phyloP scores from a whole-genome alignment of 2,329 filamentous ascomycete genomes.

The Beauveria caledonica region DNA sequence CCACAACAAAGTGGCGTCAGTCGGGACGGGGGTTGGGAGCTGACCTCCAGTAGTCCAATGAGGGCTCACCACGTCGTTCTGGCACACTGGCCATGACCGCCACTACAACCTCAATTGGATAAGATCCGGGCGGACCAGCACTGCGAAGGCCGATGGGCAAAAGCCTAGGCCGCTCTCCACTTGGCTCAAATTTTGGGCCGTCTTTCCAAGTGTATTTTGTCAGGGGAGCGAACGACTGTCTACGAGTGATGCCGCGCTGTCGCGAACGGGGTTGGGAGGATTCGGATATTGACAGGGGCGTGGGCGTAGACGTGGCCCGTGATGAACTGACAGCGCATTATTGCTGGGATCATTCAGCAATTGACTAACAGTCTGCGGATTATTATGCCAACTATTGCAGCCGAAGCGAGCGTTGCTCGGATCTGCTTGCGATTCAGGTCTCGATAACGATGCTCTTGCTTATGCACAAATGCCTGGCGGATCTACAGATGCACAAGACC shows the following conservation, averaged over 20 bases:
- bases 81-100: constrained; percentile 11
- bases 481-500: constrained; percentile 6
- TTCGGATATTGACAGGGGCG: constrained; percentile 6
- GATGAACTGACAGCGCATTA: constrained; percentile 5
- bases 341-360: constrained; percentile 1
- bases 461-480: constrained; percentile 9
- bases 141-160: constrained; percentile 9
- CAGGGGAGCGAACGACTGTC: not conserved
- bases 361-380: not conserved
- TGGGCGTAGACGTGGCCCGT: not conserved
- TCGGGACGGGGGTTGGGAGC: constrained; percentile 8
- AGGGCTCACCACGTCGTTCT: constrained; percentile 12
- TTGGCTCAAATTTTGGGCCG: not conserved
- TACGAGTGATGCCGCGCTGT: not conserved
- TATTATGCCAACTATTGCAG: not conserved
- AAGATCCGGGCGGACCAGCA: constrained; percentile 9
- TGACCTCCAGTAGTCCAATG: constrained; percentile 10
- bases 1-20: constrained; percentile 11
- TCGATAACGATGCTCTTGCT: constrained; percentile 3
- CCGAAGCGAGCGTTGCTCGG: not conserved
- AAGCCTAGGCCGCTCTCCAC: constrained; percentile 7
- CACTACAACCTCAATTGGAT: constrained; percentile 8
- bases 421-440: constrained; percentile 3
- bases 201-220: not conserved
- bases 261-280: constrained; percentile 5